Conservation (phyloP, 2,329 filamentous ascomycete genomes). For the Alternaria dauci region DNA sequence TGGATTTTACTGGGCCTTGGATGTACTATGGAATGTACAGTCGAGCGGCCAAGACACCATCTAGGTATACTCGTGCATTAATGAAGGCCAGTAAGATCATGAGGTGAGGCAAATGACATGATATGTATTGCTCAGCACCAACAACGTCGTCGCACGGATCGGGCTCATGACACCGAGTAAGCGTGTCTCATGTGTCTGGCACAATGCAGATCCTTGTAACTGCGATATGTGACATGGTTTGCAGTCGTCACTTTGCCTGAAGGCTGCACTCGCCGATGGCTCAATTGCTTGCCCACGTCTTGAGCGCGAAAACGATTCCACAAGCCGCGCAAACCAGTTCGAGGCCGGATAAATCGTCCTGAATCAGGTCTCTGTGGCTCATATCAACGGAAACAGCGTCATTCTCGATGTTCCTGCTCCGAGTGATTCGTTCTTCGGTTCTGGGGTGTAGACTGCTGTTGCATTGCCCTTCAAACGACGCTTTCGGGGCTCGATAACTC, state of each 20-base stretch:
- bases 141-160: conserved; percentile 4
- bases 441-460: not conserved
- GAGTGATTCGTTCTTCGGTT: not conserved
- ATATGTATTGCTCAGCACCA: conserved; percentile 6
- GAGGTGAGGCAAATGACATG: conserved; percentile 11
- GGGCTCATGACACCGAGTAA: conserved; percentile 9
- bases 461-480: not conserved
- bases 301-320: not conserved
- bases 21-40: not conserved
- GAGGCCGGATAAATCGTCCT: not conserved
- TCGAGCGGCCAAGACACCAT: conserved; percentile 10
- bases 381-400: not conserved
- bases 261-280: not conserved
- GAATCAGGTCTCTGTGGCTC: not conserved
- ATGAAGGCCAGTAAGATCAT: not conserved
- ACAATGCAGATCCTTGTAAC: not conserved
- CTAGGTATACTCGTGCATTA: not conserved
- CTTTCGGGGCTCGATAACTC: not conserved
- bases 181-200: not conserved
- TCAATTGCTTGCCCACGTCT: not conserved
- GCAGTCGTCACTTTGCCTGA: not conserved
- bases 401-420: not conserved
- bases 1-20: not conserved
- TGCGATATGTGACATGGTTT: not conserved
- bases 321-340: not conserved